phyloP scores from a whole-genome alignment of 208 protist genomes.

The Leishmania braziliensis region DNA sequence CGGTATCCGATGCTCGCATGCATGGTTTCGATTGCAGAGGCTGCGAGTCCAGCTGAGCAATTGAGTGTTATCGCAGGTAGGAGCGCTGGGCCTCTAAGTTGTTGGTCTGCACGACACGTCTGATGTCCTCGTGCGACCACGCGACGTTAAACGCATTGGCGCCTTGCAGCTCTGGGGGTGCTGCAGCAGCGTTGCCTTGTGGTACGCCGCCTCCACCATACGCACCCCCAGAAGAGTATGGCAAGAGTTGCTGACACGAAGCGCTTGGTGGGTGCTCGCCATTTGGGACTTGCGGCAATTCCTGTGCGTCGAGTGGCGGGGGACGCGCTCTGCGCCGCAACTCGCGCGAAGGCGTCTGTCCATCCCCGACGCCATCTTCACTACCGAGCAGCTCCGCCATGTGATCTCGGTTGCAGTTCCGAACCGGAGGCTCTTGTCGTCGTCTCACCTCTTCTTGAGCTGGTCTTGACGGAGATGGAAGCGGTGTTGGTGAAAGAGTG shows the following conservation, averaged over 20 bases:
- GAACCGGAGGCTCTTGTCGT: not conserved
- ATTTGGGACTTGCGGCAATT: not conserved
- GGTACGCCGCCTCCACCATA: not conserved
- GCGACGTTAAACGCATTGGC: not conserved
- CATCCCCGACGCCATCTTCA: not conserved
- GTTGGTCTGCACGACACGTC: slow-evolving; percentile 41
- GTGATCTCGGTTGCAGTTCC: slow-evolving; percentile 13
- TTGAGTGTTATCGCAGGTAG: slow-evolving; percentile 33
- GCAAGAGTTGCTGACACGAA: not conserved
- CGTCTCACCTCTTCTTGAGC: slow-evolving; percentile 16
- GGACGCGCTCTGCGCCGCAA: not conserved
- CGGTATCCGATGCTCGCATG: not conserved
- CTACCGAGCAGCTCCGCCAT: slow-evolving; percentile 18
- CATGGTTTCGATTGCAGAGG: not conserved
- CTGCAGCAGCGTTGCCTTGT: not conserved
- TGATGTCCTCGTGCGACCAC: slow-evolving; percentile 78
- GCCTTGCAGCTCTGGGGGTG: not conserved
- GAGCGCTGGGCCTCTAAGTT: slow-evolving; percentile 46
- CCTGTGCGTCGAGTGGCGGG: not conserved
- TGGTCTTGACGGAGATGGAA: slow-evolving; percentile 21
- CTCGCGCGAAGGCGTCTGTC: not conserved
- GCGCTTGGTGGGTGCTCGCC: not conserved
- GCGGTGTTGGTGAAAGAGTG: slow-evolving; percentile 18
- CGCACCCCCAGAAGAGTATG: not conserved
- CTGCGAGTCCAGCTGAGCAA: not conserved